Conservation (phyloP, 345 rosid species). For the Angophora floribunda region DNA sequence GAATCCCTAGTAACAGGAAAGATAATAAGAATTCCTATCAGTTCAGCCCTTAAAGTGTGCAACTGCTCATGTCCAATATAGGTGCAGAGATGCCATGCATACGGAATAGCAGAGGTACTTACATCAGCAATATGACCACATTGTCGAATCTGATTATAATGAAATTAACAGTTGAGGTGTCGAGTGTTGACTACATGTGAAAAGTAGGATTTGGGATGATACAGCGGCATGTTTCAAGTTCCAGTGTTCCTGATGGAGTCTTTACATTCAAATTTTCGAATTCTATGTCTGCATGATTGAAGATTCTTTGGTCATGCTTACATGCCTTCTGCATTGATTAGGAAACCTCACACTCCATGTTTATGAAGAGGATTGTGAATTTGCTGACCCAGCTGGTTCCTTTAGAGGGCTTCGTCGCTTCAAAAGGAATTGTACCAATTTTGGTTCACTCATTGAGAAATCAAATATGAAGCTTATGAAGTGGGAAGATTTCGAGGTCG, state of each 20-base stretch:
- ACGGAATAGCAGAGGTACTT: neutral
- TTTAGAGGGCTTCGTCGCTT: slow-evolving; percentile 81
- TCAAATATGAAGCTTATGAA: slow-evolving; percentile 84
- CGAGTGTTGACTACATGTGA: neutral
- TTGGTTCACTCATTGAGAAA: slow-evolving; percentile 67
- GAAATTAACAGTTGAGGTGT: neutral
- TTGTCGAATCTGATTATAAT: neutral
- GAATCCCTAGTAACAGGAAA: neutral
- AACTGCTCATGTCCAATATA: neutral
- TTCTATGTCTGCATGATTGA: neutral
- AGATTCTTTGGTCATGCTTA: neutral
- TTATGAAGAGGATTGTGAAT: slow-evolving; percentile 86
- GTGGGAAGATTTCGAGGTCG: slow-evolving; percentile 87
- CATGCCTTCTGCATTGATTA: slow-evolving; percentile 6
- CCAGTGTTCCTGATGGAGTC: neutral
- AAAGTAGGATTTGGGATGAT: neutral
- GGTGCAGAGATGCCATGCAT: neutral
- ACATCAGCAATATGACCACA: neutral
- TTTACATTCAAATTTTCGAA: neutral
- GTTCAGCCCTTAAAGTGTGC: neutral
- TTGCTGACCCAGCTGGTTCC: slow-evolving; percentile 98
- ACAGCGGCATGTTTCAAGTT: neutral
- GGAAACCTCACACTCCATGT: slow-evolving; percentile 68
- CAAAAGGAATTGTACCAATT: slow-evolving; percentile 86
- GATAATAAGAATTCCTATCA: neutral